Conservation (phyloP, 257 asterid species). For the Cruciata laevipes region DNA sequence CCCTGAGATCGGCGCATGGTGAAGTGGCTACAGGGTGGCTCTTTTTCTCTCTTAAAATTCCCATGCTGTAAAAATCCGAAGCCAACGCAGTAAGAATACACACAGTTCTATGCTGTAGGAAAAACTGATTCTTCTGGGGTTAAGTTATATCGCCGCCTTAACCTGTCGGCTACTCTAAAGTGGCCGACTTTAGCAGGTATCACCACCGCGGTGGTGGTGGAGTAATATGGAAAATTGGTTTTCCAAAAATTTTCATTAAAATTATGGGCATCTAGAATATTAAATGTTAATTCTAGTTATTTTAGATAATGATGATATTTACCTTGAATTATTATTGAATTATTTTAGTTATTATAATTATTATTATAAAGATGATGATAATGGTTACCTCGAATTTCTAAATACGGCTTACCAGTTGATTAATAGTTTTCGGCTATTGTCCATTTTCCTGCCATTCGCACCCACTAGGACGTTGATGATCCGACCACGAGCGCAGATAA, state of each 20-base stretch:
- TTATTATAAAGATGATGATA: too few species aligned
- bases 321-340: too few species aligned
- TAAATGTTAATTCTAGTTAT: too few species aligned
- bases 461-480: not conserved
- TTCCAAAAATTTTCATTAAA: too few species aligned
- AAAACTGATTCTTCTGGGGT: not conserved
- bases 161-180: not conserved
- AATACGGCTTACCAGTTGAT: too few species aligned
- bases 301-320: too few species aligned
- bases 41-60: conserved; percentile 46
- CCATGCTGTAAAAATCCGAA: conserved; percentile 30
- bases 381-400: not conserved
- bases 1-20: conserved; percentile 68
- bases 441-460: not conserved
- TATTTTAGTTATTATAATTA: too few species aligned
- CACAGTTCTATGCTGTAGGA: too few species aligned
- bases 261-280: too few species aligned
- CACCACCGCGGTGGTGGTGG: not conserved
- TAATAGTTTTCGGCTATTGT: not conserved
- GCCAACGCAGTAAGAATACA: not conserved
- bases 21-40: conserved; percentile 47
- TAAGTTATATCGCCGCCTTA: not conserved
- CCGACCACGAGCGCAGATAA: not conserved
- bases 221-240: too few species aligned
- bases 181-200: not conserved